phyloP scores from a whole-genome alignment of 257 asterid species.

The Coffea canephora region DNA sequence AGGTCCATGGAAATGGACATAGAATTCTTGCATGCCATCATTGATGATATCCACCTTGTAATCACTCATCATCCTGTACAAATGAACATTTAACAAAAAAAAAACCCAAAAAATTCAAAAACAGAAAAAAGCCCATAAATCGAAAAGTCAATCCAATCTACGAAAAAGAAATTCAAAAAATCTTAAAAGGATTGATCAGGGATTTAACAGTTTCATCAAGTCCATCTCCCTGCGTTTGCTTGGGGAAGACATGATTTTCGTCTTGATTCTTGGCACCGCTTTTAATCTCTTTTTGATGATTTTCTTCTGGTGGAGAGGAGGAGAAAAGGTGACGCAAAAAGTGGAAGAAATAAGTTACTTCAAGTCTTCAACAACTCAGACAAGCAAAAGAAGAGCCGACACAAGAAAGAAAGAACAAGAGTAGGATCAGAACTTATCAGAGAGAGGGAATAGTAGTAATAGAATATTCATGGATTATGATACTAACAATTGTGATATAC shows the following conservation, averaged over 20 bases:
- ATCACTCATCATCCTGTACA: constrained; percentile 94
- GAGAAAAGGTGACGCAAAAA: background rate
- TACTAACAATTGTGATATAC: too few species aligned
- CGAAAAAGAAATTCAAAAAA: background rate
- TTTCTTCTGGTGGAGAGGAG: constrained; percentile 4
- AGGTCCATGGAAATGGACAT: constrained; percentile 92
- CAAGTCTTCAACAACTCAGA: background rate
- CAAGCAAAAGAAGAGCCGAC: constrained; percentile 12
- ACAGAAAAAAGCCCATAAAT: constrained; percentile 10
- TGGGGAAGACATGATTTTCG: constrained; percentile 80
- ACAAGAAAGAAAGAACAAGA: constrained; percentile 11
- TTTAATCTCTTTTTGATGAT: background rate
- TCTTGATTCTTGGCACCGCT: background rate
- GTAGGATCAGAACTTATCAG: background rate
- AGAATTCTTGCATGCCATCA: constrained; percentile 87
- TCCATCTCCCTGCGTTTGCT: constrained; percentile 99
- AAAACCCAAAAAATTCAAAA: constrained; percentile 1
- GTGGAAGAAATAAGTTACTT: constrained; percentile 9
- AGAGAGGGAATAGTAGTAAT: too few species aligned
- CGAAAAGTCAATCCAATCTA: constrained; percentile 11
- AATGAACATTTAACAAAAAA: constrained; percentile 9
- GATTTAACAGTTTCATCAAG: constrained; percentile 81
- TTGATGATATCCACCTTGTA: constrained; percentile 94
- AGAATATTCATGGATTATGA: constrained; percentile 1
- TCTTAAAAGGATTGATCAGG: constrained; percentile 14